A percentile compares a stretch with the other conserved stretches of the same genome.
These are phyloP conservation scores for Schoenoplectus triqueter DNA, from an alignment of 202 grass and related monocot genomes.

Conservation along the genomic window DNA sequence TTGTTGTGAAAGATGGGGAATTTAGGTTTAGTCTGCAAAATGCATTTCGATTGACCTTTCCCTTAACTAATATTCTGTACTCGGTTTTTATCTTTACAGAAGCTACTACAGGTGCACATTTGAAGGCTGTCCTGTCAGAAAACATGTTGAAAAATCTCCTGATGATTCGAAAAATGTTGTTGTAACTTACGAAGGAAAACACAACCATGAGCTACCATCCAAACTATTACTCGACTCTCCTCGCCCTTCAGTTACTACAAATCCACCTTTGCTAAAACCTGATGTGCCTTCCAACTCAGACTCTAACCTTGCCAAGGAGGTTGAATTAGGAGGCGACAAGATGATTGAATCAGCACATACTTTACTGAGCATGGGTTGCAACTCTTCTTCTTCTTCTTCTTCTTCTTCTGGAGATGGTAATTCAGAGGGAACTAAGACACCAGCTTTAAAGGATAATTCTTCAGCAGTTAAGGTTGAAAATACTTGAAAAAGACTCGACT, in stretches of 20 bases:
- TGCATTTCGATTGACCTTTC: neutral
- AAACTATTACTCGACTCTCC: constrained; percentile 38
- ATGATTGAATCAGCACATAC: constrained; percentile 63
- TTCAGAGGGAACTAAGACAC: constrained; percentile 24
- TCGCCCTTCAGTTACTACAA: constrained; percentile 42
- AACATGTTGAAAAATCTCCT: constrained; percentile 90
- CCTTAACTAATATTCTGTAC: neutral
- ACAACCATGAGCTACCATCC: constrained; percentile 75
- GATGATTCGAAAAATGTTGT: constrained; percentile 80
- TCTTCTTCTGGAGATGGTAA: neutral
- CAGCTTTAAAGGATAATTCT: constrained; percentile 27
- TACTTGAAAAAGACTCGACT: constrained; percentile 27
- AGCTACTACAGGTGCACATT: constrained; percentile 97
- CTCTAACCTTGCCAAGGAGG: constrained; percentile 36
- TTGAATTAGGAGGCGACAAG: constrained; percentile 64
- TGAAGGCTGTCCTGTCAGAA: constrained; percentile 95
- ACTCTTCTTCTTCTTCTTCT: constrained; percentile 38
- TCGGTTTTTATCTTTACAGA: constrained; percentile 48
- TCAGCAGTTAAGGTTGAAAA: constrained; percentile 22
- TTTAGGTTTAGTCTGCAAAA: neutral
- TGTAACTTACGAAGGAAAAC: constrained; percentile 97
- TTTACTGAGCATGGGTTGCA: constrained; percentile 58
- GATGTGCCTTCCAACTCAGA: neutral
- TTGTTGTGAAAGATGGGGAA: neutral
- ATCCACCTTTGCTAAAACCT: neutral